phyloP scores from a whole-genome alignment of 2,329 filamentous ascomycete species.

The Passalora sequoiae region DNA sequence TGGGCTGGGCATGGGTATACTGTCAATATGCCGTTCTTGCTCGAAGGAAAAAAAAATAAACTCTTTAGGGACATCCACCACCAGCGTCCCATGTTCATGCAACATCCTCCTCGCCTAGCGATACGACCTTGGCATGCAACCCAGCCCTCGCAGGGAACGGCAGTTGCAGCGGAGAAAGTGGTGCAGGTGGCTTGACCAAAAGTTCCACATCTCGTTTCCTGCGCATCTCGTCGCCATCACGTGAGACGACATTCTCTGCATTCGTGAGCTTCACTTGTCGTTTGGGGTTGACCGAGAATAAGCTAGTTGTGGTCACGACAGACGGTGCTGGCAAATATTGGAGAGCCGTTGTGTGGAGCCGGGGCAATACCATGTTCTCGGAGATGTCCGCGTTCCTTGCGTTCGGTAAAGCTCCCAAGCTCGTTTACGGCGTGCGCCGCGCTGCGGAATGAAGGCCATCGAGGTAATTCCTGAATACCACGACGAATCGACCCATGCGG shows the following conservation, averaged over 20 bases:
- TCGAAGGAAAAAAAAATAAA: too few species aligned
- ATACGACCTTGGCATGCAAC: neutral
- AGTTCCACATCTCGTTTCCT: neutral
- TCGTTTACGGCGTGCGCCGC: neutral
- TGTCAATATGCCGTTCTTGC: conserved; percentile 1
- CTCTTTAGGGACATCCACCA: too few species aligned
- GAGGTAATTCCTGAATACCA: too few species aligned
- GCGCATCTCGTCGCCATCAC: neutral
- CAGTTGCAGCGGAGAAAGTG: neutral
- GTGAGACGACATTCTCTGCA: neutral
- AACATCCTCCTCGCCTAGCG: neutral
- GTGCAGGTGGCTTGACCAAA: neutral
- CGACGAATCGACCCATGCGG: too few species aligned
- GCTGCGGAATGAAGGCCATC: neutral
- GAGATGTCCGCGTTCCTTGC: conserved; percentile 3
- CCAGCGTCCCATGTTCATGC: too few species aligned
- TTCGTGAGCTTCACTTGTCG: too few species aligned
- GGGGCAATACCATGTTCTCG: neutral
- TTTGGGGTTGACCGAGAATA: too few species aligned
- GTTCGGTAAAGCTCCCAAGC: neutral
- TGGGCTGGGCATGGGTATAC: conserved; percentile 7
- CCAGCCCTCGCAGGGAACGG: neutral
- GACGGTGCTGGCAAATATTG: too few species aligned
- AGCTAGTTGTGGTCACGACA: too few species aligned
- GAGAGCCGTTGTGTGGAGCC: too few species aligned